Percentiles rank a stretch among this genome's conserved stretches.
phyloP scores from a whole-genome alignment of 208 protist species.

The Lotmaria passim region DNA sequence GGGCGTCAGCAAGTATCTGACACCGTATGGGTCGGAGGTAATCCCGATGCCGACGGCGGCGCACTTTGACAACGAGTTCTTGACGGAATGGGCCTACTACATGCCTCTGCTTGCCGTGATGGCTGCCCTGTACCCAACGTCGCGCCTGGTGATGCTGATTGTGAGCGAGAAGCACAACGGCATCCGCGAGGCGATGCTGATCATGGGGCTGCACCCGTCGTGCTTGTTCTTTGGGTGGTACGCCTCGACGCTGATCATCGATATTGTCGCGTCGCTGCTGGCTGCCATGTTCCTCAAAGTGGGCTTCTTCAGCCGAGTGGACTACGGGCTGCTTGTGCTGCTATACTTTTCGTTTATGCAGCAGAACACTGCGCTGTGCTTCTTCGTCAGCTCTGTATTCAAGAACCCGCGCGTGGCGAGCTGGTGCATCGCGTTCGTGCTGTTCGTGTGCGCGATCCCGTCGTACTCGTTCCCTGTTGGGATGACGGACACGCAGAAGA shows the following conservation, averaged over 20 bases:
- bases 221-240: conserved; percentile 81
- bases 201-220: conserved; percentile 84
- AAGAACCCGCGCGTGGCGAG: conserved; percentile 74
- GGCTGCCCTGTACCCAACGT: conserved; percentile 75
- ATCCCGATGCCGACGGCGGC: conserved; percentile 66
- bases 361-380: conserved; percentile 68
- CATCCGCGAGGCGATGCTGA: conserved; percentile 87
- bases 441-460: conserved; percentile 73
- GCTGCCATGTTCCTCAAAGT: conserved; percentile 58
- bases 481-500: conserved; percentile 47
- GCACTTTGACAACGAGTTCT: conserved; percentile 57
- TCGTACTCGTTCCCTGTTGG: conserved; percentile 71
- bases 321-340: conserved; percentile 70
- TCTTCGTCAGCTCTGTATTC: conserved; percentile 81
- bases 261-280: conserved; percentile 62
- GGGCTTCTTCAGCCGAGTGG: conserved; percentile 62
- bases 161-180: conserved; percentile 81
- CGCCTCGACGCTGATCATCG: conserved; percentile 56
- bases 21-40: conserved; percentile 37
- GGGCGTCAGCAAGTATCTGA: conserved; percentile 48
- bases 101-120: conserved; percentile 80
- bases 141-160: conserved; percentile 64
- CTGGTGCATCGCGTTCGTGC: conserved; percentile 62
- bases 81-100: conserved; percentile 65
- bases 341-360: conserved; percentile 81